These are phyloP conservation scores for Vaccinium myrtillus DNA, from an alignment of 148 eudicot species.

Conservation along the genomic window DNA sequence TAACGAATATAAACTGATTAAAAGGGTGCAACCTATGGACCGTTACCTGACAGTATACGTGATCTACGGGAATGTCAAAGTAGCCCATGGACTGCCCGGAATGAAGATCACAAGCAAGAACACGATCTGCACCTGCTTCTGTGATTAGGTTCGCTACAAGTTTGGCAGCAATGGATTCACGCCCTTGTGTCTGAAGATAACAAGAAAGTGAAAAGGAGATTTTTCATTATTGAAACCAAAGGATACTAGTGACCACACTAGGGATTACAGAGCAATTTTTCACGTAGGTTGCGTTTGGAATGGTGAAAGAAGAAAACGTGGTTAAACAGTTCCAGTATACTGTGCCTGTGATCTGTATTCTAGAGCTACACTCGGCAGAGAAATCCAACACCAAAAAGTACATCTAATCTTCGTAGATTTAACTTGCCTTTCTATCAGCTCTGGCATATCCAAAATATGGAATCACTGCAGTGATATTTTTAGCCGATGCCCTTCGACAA, in stretches of 20 bases:
- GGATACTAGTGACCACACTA: background rate
- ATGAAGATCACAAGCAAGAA: conserved; percentile 94
- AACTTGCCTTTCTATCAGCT: conserved; percentile 88
- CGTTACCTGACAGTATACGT: conserved; percentile 81
- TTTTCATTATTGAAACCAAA: background rate
- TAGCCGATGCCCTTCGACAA: conserved; percentile 95
- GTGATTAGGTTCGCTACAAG: conserved; percentile 89
- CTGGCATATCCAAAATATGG: conserved; percentile 98
- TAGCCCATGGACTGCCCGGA: conserved; percentile 98
- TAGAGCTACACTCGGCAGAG: background rate
- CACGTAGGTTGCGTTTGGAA: background rate
- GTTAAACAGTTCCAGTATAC: conserved; percentile 1
- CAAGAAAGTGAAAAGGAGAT: background rate
- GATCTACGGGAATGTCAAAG: conserved; percentile 96
- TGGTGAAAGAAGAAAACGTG: background rate
- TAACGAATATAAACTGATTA: background rate
- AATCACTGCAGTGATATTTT: conserved; percentile 89
- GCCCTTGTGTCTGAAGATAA: conserved; percentile 80
- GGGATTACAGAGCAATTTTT: background rate
- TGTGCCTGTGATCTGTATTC: background rate
- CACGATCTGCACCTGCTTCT: conserved; percentile 91
- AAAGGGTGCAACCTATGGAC: background rate
- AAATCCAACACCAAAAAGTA: background rate
- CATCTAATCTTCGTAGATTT: background rate
- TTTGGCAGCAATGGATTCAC: conserved; percentile 94